A percentile compares a stretch with the other conserved stretches of the same genome.
phyloP scores from a whole-genome alignment of 345 rosid species.

The Camelina laxa region DNA sequence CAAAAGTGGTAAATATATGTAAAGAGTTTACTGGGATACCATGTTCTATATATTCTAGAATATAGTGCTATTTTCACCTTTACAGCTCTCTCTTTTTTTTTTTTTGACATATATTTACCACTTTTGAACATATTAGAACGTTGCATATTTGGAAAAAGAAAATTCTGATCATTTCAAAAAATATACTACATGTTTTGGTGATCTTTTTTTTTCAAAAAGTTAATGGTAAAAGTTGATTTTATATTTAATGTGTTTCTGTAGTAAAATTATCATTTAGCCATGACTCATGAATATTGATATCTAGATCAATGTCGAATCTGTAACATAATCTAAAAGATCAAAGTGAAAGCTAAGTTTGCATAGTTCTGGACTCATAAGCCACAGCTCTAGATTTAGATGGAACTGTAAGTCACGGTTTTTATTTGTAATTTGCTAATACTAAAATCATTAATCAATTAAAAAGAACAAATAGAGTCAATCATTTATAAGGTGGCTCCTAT shows the following conservation, averaged over 20 bases:
- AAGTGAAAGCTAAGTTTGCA: conserved; percentile 10
- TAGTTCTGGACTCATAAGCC: neutral
- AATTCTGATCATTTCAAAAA: neutral
- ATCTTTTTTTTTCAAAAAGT: neutral
- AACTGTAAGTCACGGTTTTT: neutral
- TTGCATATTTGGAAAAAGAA: neutral
- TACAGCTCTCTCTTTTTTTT: neutral
- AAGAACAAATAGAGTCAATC: conserved; percentile 1
- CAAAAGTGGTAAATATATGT: neutral
- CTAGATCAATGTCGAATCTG: neutral
- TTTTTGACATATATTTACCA: neutral
- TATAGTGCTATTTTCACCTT: neutral
- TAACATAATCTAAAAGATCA: neutral
- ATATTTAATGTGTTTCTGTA: neutral
- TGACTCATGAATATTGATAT: neutral
- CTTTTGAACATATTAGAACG: neutral
- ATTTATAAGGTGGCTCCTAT: conserved; percentile 26
- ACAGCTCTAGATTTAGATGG: neutral
- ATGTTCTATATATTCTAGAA: neutral
- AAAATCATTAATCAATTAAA: neutral
- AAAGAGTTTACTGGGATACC: neutral
- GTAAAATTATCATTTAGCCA: conserved; percentile 1
- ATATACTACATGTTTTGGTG: conserved; percentile 5
- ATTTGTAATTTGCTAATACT: neutral
- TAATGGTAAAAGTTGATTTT: neutral